Percentiles rank a stretch among this genome's conserved stretches.
phyloP scores from a whole-genome alignment of 2,329 filamentous ascomycete species.

The Diplodia intermedia region DNA sequence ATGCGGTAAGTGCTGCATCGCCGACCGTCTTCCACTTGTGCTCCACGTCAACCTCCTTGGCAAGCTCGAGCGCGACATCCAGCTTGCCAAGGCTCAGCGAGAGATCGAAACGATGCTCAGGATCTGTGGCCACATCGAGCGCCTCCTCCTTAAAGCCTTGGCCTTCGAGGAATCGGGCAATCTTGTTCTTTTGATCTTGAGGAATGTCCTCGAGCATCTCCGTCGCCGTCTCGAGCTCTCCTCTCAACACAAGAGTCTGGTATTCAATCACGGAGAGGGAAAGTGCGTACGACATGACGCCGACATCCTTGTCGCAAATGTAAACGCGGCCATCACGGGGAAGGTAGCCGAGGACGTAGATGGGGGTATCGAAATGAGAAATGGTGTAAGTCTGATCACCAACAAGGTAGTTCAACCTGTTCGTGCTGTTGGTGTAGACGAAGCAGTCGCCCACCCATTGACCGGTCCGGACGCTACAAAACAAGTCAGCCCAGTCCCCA shows the following conservation, averaged over 20 bases:
- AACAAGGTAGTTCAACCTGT: constrained; percentile 96
- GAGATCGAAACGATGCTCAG: constrained; percentile 96
- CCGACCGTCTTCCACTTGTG: constrained; percentile 99
- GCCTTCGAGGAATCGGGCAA: constrained; percentile 94
- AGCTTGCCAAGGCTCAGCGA: constrained; percentile 83
- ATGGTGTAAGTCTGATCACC: constrained; percentile 98
- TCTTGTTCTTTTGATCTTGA: constrained; percentile 95
- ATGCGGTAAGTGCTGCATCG: constrained; percentile 83
- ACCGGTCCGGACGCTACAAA: constrained; percentile 78
- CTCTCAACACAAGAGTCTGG: constrained; percentile 92
- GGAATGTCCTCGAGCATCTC: constrained; percentile 86
- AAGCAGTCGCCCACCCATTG: constrained; percentile 99
- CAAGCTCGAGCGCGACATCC: constrained; percentile 83
- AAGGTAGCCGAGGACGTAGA: constrained; percentile 95
- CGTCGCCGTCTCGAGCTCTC: constrained; percentile 88
- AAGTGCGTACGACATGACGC: constrained; percentile 85
- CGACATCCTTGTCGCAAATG: constrained; percentile 93
- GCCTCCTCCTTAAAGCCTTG: constrained; percentile 97
- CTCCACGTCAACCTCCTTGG: constrained; percentile 81
- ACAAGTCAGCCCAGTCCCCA: neutral
- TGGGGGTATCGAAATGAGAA: constrained; percentile 92
- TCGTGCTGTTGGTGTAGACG: constrained; percentile 97
- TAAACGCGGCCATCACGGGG: constrained; percentile 95
- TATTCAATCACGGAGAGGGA: constrained; percentile 95
- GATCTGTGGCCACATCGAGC: constrained; percentile 89